Base-by-base conservation (phyloP, 176 grass and related monocot species). In the Musa schizocarpa region DNA sequence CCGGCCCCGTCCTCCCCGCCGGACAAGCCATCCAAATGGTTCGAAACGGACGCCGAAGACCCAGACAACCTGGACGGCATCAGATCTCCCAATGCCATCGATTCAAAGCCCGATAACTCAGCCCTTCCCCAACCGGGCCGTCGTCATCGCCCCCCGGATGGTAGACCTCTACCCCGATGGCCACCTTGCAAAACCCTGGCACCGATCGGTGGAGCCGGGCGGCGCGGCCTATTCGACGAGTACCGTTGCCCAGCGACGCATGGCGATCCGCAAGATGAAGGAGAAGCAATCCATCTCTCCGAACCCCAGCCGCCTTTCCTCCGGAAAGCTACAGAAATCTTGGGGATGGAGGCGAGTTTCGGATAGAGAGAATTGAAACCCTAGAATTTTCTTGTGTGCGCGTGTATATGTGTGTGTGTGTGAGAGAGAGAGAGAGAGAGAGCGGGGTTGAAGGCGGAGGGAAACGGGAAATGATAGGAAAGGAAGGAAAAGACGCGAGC, bases 31-130 rank as follows among this genome's bases (percentile, higher is more conserved):
- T 79, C 77, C 77, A 79, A 21, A 73, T 86, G 86, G 13, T 67
- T 82, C 56, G 81, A 72, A 58, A 84, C 56, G 11, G 80, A 77
- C 49, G 74, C 53, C 54, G 85, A 54, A 70, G 76, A 83, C 6
- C 76, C 86, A 56, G 79, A 85, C 79, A 92, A 82, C 84, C 96
- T 94, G 52, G 96, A 99, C 53, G 86, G 81, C 96, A 99, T 99
- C 81, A 95, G 91, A 95, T 99, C 96, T 83, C 96, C 96, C 90
- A 99, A 89, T 86, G 96, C 96, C 96, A 99, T 99, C 74, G 62
- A 76, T 63, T 77, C 76, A 54, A 75, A 29, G 26, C 53, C 34
- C 34, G 5, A 43, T 0, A 43, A 43, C 34, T 43, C 34, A 43
- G 34, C 34, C 34, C 34, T 43, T 20, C 13, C 64, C 78, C 79